Percentiles rank a stretch among this genome's conserved stretches.
Conservation (phyloP, 1,284 basidiomycete species). For the Cerioporus squamosus region DNA sequence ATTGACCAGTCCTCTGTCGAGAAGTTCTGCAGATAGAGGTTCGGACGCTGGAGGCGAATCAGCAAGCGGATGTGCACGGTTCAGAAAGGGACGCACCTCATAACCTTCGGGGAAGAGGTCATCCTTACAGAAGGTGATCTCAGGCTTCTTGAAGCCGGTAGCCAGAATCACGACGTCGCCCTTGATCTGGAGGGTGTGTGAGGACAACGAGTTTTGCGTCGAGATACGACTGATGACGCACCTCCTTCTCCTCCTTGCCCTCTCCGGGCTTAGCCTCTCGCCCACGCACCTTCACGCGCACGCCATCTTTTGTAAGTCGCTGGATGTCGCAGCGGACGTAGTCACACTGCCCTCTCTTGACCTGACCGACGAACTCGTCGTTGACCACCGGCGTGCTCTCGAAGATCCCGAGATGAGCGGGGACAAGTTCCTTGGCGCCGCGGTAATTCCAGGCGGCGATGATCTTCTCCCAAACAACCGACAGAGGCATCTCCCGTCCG, state of each 20-base stretch:
- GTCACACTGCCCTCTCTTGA: slow-evolving; percentile 50
- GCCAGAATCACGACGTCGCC: slow-evolving; percentile 67
- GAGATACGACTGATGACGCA: slow-evolving; percentile 5
- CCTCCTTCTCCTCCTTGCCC: slow-evolving; percentile 35
- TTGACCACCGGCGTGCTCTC: slow-evolving; percentile 62
- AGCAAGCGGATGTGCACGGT: not conserved
- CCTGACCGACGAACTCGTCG: slow-evolving; percentile 55
- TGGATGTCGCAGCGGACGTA: slow-evolving; percentile 62
- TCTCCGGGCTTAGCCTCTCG: slow-evolving; percentile 35
- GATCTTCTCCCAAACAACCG: slow-evolving; percentile 57
- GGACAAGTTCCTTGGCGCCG: slow-evolving; percentile 52
- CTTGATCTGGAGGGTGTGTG: slow-evolving; percentile 32
- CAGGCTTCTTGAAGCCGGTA: slow-evolving; percentile 62
- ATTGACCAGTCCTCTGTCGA: slow-evolving; percentile 62
- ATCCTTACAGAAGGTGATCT: slow-evolving; percentile 56
- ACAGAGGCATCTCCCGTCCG: slow-evolving; percentile 57
- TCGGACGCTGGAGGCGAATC: slow-evolving; percentile 43
- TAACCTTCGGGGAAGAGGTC: slow-evolving; percentile 68
- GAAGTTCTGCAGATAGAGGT: slow-evolving; percentile 70
- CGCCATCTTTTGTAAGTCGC: slow-evolving; percentile 47
- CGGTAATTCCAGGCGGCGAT: slow-evolving; percentile 56
- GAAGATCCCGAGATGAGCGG: slow-evolving; percentile 48
- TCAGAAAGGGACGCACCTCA: slow-evolving; percentile 35
- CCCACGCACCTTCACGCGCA: slow-evolving; percentile 40
- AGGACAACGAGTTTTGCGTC: not conserved